phyloP scores from a whole-genome alignment of 345 rosid genomes.

The Pistacia vera region DNA sequence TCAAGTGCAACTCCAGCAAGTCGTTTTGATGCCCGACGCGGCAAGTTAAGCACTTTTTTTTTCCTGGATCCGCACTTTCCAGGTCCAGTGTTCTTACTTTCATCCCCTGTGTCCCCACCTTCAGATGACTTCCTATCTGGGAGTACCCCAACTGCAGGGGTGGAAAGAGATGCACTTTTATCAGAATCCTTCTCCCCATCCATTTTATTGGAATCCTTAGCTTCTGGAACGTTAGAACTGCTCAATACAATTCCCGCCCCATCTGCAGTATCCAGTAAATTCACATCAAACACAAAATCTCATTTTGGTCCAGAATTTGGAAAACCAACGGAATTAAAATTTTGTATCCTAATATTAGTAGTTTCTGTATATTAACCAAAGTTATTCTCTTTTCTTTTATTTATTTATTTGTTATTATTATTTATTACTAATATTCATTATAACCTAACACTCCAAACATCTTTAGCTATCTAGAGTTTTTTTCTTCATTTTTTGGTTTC shows the following conservation, averaged over 20 bases:
- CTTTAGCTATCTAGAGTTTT: no score
- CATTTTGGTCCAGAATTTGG: background rate
- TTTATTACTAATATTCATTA: no score
- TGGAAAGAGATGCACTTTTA: conserved; percentile 17
- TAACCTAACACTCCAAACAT: no score
- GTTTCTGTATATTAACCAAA: background rate
- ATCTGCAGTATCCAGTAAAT: conserved; percentile 33
- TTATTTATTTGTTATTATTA: no score
- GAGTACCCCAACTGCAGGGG: conserved; percentile 25
- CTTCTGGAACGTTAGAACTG: conserved; percentile 34
- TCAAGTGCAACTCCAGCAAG: conserved; percentile 85
- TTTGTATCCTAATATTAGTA: background rate
- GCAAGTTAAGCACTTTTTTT: conserved; percentile 37
- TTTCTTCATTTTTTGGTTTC: no score
- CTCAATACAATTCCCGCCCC: conserved; percentile 25
- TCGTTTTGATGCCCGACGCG: conserved; percentile 82
- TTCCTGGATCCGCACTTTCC: conserved; percentile 33
- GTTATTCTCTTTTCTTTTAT: no score
- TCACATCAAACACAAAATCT: conserved; percentile 16
- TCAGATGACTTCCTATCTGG: conserved; percentile 26
- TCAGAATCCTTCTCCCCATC: conserved; percentile 33
- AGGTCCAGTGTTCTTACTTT: conserved; percentile 23
- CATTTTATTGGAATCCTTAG: conserved; percentile 28
- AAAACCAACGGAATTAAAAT: background rate
- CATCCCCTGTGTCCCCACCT: conserved; percentile 27